phyloP scores from a whole-genome alignment of 2,329 filamentous ascomycete species.

The Epichloe elymi region DNA sequence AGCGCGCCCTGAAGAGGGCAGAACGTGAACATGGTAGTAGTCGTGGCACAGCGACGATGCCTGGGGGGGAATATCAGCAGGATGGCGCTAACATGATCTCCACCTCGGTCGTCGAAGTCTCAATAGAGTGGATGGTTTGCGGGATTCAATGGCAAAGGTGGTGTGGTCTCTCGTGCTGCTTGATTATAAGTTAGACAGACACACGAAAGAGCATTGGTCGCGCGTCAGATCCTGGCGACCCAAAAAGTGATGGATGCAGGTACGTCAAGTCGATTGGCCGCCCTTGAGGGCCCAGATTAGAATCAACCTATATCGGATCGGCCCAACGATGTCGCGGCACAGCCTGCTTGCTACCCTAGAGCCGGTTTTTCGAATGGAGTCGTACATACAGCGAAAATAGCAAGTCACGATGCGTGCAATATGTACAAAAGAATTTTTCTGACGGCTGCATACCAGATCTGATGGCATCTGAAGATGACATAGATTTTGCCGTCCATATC shows the following conservation, averaged over 20 bases:
- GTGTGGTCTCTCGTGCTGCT: not conserved
- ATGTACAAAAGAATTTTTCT: not conserved
- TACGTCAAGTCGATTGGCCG: not conserved
- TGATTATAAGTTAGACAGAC: not conserved
- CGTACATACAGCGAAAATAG: too few species aligned
- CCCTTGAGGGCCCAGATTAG: not conserved
- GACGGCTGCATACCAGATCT: not conserved
- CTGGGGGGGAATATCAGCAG: not conserved
- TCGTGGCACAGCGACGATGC: constrained; percentile 1
- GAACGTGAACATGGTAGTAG: constrained; percentile 78
- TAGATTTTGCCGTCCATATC: too few species aligned
- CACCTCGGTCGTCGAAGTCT: not conserved
- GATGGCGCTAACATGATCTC: constrained; percentile 1
- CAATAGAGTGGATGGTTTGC: not conserved
- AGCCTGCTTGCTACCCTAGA: not conserved
- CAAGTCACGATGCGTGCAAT: too few species aligned
- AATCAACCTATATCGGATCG: not conserved
- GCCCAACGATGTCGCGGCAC: constrained; percentile 5
- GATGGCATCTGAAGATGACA: not conserved
- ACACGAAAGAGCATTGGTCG: not conserved
- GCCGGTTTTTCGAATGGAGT: not conserved
- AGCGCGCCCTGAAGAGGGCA: constrained; percentile 85
- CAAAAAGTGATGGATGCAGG: not conserved
- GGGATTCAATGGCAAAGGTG: not conserved
- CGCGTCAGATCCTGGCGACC: not conserved